These are phyloP conservation scores for Colletotrichum salicis DNA, from an alignment of 2,329 filamentous ascomycete genomes.

Conservation along the genomic window DNA sequence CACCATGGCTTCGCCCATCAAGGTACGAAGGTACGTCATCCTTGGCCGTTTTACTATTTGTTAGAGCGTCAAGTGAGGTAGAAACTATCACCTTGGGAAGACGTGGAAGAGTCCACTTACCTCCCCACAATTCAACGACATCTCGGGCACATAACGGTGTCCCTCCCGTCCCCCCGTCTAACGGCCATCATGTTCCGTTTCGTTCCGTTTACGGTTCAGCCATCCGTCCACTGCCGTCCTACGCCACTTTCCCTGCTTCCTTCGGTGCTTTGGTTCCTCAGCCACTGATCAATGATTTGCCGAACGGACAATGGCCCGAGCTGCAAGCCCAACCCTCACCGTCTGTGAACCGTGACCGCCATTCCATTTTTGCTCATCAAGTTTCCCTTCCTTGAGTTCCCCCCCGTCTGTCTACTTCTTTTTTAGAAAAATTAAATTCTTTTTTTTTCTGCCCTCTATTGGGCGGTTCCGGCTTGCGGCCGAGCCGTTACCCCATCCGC, in stretches of 20 bases:
- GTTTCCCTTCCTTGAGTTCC: neutral
- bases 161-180: neutral
- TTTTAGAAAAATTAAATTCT: neutral
- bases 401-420: neutral
- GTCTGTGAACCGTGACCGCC: constrained; percentile 29
- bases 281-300: constrained; percentile 16
- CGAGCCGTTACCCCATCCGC: constrained; percentile 11
- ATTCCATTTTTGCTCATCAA: constrained; percentile 26
- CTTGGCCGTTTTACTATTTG: neutral
- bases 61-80: no score
- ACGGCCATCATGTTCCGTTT: constrained; percentile 45
- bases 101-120: neutral
- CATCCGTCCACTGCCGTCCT: constrained; percentile 53
- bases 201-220: constrained; percentile 56
- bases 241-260: constrained; percentile 65
- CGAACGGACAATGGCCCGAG: constrained; percentile 25
- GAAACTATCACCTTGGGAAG: no score
- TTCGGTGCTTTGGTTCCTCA: constrained; percentile 50
- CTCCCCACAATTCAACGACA: neutral
- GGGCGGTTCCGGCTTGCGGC: constrained; percentile 21
- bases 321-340: constrained; percentile 29
- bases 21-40: constrained; percentile 23
- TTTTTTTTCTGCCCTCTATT: constrained; percentile 15
- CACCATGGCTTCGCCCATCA: constrained; percentile 23
- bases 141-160: neutral